phyloP scores from a whole-genome alignment of 1,284 basidiomycete species.

The Singerocomus inundabilis region DNA sequence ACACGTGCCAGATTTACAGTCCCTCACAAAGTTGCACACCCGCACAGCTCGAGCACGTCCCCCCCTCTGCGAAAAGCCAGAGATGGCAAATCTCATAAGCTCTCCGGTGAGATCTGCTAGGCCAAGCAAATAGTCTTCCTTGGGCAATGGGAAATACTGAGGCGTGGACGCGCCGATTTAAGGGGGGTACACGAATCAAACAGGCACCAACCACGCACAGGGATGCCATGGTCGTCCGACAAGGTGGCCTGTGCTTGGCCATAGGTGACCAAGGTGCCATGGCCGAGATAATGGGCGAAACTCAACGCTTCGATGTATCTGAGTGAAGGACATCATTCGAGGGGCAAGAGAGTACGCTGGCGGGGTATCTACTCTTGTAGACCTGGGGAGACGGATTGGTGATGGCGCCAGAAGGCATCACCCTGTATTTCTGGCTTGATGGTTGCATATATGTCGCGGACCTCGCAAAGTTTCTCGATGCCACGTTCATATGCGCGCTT shows the following conservation, averaged over 20 bases:
- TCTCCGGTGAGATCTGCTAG: constrained; percentile 95
- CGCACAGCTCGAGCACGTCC: constrained; percentile 68
- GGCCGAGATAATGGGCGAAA: constrained; percentile 85
- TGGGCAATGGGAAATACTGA: constrained; percentile 68
- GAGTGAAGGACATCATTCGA: constrained; percentile 14
- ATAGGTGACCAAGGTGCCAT: constrained; percentile 68
- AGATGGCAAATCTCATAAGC: constrained; percentile 95
- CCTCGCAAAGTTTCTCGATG: constrained; percentile 67
- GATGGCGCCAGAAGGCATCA: constrained; percentile 80
- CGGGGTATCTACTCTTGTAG: constrained; percentile 61
- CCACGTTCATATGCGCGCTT: constrained; percentile 55
- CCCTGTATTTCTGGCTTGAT: constrained; percentile 66
- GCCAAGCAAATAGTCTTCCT: constrained; percentile 88
- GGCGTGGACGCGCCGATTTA: constrained; percentile 3
- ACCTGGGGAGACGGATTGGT: constrained; percentile 73
- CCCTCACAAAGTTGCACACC: constrained; percentile 76
- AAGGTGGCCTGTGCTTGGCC: constrained; percentile 67
- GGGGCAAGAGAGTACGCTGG: not conserved
- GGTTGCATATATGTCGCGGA: constrained; percentile 62
- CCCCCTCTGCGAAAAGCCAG: constrained; percentile 65
- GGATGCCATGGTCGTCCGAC: constrained; percentile 53
- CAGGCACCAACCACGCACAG: constrained; percentile 45
- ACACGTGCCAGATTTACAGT: constrained; percentile 70
- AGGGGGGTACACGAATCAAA: not conserved
- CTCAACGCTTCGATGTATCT: constrained; percentile 89